Base-by-base conservation (phyloP, 495 filamentous ascomycete species). In the Cercophora samala region DNA sequence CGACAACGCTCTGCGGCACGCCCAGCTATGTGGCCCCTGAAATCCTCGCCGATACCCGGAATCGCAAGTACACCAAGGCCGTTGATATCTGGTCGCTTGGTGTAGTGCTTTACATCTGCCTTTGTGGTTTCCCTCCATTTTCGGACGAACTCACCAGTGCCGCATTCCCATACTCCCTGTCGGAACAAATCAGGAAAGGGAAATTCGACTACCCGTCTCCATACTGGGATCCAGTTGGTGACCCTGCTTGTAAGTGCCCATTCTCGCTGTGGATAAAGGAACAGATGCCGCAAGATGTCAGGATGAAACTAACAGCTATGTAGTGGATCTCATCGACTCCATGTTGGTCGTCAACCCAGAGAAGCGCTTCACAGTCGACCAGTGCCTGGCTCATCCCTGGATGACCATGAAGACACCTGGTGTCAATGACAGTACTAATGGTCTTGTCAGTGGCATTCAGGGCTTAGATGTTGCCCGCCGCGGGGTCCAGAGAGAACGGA, bases 71-170 rank as follows among this genome's bases (percentile, higher is more conserved):
- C 77, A 96, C 92, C 46, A 93, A 92, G 69, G 93, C 94, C 17
- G 96, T 98, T 25, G 96, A 99, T 77, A 84, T 98, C 62, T 99
- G 96, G 96, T 96, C 93, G 0, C 86, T 98, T 18, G 96, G 96
- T 15, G 96, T 99, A 11, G 96, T 98, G n/a, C 86, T 99, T 22
- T 99, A 99, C 77, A 98, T 99, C 70, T 98, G 93, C 74, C 87
- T 99, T 17, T 99, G 96, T 74, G 96, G 96, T 4, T 99, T 98
- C 71, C 95, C 96, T 4, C 96, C 96, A 0, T 99, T 99, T 80
- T 93, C 90, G 2, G 96, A 98, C 69, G 96, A 99, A 77, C 87
- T 98, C 0, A 90, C 85, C 71, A 90, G 87, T 5, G 87, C 92
- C 54, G 90, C 93, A 68, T 83, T 82, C 59, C 96, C 94, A 11